Percentiles rank a stretch among this genome's conserved stretches.
Evolutionary conservation across 2,329 filamentous ascomycete species (phyloP).

Genomic region (Neopestalotiopsis sp.): DNA sequence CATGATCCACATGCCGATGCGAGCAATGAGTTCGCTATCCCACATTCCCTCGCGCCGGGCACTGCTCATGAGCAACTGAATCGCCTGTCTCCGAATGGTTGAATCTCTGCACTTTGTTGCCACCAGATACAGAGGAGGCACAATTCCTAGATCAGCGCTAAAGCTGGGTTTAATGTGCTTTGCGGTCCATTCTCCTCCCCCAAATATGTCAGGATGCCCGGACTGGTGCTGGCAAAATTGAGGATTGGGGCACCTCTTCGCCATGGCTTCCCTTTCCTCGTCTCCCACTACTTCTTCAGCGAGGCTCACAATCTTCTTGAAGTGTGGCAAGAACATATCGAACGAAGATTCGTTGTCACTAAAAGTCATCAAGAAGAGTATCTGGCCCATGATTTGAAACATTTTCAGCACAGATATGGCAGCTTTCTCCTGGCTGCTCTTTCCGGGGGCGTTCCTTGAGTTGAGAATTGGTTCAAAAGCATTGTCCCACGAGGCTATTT

Average conservation of each 20-base stretch:
- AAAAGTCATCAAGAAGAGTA: constrained; percentile 66
- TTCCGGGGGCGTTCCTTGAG: constrained; percentile 51
- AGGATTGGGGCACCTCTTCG: constrained; percentile 49
- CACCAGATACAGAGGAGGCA: constrained; percentile 69
- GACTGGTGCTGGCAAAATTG: constrained; percentile 47
- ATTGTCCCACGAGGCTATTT: constrained; percentile 58
- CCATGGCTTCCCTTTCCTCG: constrained; percentile 56
- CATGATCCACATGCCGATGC: constrained; percentile 61
- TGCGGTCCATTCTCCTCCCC: constrained; percentile 48
- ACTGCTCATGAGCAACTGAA: constrained; percentile 63
- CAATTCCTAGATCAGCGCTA: constrained; percentile 66
- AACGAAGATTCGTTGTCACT: constrained; percentile 63
- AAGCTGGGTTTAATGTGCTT: constrained; percentile 65
- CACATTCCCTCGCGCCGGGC: constrained; percentile 71
- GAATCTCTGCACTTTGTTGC: constrained; percentile 69
- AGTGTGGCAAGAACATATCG: constrained; percentile 57
- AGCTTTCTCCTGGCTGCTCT: constrained; percentile 60
- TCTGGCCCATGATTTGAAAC: constrained; percentile 61
- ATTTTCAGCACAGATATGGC: constrained; percentile 67
- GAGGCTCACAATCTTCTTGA: constrained; percentile 60
- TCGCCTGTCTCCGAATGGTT: constrained; percentile 61
- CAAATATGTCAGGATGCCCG: constrained; percentile 42
- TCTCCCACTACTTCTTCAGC: constrained; percentile 65
- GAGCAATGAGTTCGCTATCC: constrained; percentile 65
- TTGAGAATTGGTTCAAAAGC: constrained; percentile 62